Percentiles rank a stretch among this genome's conserved stretches.
Conservation (phyloP, 495 filamentous ascomycete genomes). For the Tricharina praecox region DNA sequence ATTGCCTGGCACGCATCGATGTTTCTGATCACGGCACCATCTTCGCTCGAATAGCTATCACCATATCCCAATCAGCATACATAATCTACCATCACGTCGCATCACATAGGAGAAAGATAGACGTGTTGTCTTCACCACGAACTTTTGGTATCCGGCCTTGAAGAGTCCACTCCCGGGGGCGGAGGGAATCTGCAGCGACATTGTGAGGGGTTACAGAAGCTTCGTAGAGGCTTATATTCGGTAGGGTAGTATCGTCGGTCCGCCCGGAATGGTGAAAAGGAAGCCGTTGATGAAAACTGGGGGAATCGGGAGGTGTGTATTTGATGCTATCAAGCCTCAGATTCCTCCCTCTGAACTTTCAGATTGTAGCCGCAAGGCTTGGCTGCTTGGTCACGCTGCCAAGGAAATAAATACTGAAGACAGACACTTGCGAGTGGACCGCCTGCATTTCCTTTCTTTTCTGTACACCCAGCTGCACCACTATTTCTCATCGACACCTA, state of each 20-base stretch:
- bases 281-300: neutral
- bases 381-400: too few species aligned
- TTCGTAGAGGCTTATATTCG: neutral
- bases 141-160: slow-evolving; percentile 95
- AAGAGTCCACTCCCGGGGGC: slow-evolving; percentile 88
- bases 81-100: too few species aligned
- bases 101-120: too few species aligned
- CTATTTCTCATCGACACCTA: too few species aligned
- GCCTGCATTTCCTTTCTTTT: too few species aligned
- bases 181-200: slow-evolving; percentile 88
- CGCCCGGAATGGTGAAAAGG: neutral
- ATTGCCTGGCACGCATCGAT: slow-evolving; percentile 98
- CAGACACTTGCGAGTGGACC: too few species aligned
- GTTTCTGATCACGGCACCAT: slow-evolving; percentile 95
- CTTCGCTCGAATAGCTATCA: slow-evolving; percentile 83
- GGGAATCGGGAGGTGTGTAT: neutral
- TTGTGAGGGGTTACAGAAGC: slow-evolving; percentile 26
- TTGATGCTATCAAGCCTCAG: neutral
- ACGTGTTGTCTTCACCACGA: too few species aligned
- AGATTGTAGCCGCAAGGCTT: neutral
- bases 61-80: neutral
- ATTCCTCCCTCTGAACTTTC: neutral
- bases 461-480: too few species aligned
- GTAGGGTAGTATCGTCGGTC: neutral
- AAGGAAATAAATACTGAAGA: too few species aligned